phyloP scores from a whole-genome alignment of 2,329 filamentous ascomycete species.

The Xylariales sp. region DNA sequence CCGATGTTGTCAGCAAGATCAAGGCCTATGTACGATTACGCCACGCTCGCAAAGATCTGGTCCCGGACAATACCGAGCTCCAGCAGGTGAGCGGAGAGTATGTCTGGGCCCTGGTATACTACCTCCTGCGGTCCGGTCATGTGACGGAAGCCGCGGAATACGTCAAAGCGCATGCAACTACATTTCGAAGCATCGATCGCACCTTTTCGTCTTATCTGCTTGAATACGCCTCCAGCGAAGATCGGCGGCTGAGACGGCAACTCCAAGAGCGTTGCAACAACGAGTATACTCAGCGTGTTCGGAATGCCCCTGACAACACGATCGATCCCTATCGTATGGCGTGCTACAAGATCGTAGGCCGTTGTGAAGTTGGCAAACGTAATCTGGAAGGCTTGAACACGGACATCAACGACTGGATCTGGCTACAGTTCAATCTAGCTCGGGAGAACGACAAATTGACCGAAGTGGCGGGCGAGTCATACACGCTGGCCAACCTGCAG shows the following conservation, averaged over 20 bases:
- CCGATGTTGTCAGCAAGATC: slow-evolving; percentile 84
- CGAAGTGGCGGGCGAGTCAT: slow-evolving; percentile 62
- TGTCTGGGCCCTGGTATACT: slow-evolving; percentile 93
- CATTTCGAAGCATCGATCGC: slow-evolving; percentile 86
- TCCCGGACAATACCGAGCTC: slow-evolving; percentile 73
- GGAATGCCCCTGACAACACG: slow-evolving; percentile 79
- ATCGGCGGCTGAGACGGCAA: slow-evolving; percentile 71
- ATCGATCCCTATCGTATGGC: slow-evolving; percentile 95
- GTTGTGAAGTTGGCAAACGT: slow-evolving; percentile 62
- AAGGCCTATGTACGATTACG: slow-evolving; percentile 86
- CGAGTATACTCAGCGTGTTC: slow-evolving; percentile 80
- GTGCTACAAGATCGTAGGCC: slow-evolving; percentile 96
- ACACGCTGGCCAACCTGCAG: slow-evolving; percentile 65
- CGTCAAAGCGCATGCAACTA: slow-evolving; percentile 70
- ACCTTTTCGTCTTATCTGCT: slow-evolving; percentile 86
- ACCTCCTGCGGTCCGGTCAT: slow-evolving; percentile 79
- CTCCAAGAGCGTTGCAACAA: slow-evolving; percentile 83
- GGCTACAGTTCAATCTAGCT: slow-evolving; percentile 67
- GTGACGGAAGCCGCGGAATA: slow-evolving; percentile 81
- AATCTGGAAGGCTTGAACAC: slow-evolving; percentile 59
- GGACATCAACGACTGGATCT: slow-evolving; percentile 66
- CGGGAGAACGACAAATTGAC: slow-evolving; percentile 59
- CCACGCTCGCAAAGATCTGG: slow-evolving; percentile 75
- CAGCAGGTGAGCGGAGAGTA: slow-evolving; percentile 78
- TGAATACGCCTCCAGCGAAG: slow-evolving; percentile 71